Evolutionary conservation across 768 basidiomycete species (phyloP), one percentile per base, ranked within the genome.

Genomic region (Russula lepida): DNA sequence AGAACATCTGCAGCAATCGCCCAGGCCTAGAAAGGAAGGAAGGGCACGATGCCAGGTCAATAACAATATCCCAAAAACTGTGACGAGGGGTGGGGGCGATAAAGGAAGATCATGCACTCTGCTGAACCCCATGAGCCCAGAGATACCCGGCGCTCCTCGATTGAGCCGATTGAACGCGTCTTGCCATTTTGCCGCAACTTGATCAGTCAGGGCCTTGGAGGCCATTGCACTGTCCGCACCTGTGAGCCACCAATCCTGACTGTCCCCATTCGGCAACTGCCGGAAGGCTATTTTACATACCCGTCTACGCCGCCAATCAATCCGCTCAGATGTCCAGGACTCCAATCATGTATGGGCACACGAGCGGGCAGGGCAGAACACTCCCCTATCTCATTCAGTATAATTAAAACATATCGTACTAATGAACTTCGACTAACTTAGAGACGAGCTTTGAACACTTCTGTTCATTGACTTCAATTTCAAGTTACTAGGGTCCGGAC

Each of bases 121-220:
- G 64, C 84, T 85, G 68, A 84, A 86, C 9, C 73, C 71, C 71
- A 88, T 74, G 19, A 88, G 75, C 9, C 86, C 86, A 11, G 82
- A 74, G 59, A 88, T 85, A 9, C 85, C 86, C 39, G 78, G 79
- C 37, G 81, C 76, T 15, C 74, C 71, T 30, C 78, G 75, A 67
- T 88, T 88, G 51, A 88, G 74, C 17, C 83, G 79, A n/a, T 76
- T 72, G 69, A 88, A 88, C 2, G 83, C 77, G 21, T 86, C 83
- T 62, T 85, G 83, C 85, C 86, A 88, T 74, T 86, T 85, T 3
- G 84, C 74, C 19, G 81, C 79, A 9, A 87, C 83, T 69, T 87
- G 85, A 1, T 79, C 77, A 49, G 79, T 79, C n/a, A 86, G 73
- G 27, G 84, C 84, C 59, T 81, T 77, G 5, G 83, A 83, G 19